These are phyloP conservation scores for Oryza longistaminata DNA, from an alignment of 176 grass and related monocot genomes.

Conservation along the genomic window DNA sequence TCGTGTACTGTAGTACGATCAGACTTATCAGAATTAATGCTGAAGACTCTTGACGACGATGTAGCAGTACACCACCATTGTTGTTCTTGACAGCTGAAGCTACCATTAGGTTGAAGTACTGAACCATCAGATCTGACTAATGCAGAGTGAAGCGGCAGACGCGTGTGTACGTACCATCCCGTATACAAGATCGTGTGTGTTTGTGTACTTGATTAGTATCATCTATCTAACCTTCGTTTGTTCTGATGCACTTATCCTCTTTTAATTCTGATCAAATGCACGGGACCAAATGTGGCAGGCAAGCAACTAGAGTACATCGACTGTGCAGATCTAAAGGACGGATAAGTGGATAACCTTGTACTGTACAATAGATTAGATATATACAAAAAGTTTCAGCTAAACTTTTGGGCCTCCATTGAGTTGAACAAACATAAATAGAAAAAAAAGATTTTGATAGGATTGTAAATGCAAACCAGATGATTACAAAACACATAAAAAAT, in stretches of 20 bases:
- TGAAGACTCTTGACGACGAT: no score
- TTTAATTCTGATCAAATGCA: neutral
- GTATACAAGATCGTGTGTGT: neutral
- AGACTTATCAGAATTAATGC: no score
- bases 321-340: neutral
- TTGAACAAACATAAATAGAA: no score
- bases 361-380: neutral
- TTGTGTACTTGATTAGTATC: neutral
- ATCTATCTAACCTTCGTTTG: neutral
- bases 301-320: neutral
- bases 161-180: neutral
- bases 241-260: neutral
- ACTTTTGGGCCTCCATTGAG: no score
- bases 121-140: neutral
- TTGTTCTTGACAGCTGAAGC: neutral
- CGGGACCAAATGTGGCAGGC: neutral
- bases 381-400: no score
- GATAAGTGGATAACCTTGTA: neutral
- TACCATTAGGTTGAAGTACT: neutral
- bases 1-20: neutral
- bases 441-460: no score
- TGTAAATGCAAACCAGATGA: no score
- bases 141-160: neutral
- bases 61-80: no score
- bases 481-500: no score